Conservation (phyloP, 441 rosid species). For the Jatropha multifida region DNA sequence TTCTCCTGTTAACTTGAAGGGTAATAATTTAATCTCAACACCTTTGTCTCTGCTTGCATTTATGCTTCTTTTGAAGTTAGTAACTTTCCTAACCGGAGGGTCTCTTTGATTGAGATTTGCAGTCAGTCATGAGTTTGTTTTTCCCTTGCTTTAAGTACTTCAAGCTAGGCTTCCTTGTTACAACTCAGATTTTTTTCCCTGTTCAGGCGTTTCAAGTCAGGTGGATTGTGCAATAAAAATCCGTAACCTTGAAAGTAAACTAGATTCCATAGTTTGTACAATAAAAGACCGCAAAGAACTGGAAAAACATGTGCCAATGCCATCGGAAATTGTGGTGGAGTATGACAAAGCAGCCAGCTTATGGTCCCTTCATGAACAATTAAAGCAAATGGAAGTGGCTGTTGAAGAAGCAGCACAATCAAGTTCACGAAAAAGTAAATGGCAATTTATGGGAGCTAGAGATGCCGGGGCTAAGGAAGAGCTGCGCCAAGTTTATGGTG, state of each 20-base stretch:
- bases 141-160: slow-evolving; percentile 15
- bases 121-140: not conserved
- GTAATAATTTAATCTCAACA: slow-evolving; percentile 39
- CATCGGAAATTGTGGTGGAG: slow-evolving; percentile 86
- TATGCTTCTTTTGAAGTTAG: slow-evolving; percentile 11
- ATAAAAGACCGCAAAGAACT: slow-evolving; percentile 97
- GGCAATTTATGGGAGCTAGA: slow-evolving; percentile 99
- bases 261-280: slow-evolving; percentile 91
- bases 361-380: slow-evolving; percentile 96
- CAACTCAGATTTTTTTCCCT: slow-evolving; percentile 12
- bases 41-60: slow-evolving; percentile 14
- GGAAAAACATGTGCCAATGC: slow-evolving; percentile 98
- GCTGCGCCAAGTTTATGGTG: slow-evolving; percentile 94
- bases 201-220: slow-evolving; percentile 95
- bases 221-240: slow-evolving; percentile 98
- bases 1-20: slow-evolving; percentile 97
- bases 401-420: slow-evolving; percentile 95
- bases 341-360: slow-evolving; percentile 94
- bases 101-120: slow-evolving; percentile 2
- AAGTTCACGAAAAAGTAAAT: slow-evolving; percentile 90
- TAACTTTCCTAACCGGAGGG: slow-evolving; percentile 7
- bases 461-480: slow-evolving; percentile 99
- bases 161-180: not conserved
- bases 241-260: slow-evolving; percentile 93
- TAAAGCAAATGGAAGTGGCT: slow-evolving; percentile 85